Percentiles rank a stretch among this genome's conserved stretches.
Evolutionary conservation across 2,329 filamentous ascomycete species (phyloP).

Genomic region (Penicillium brevicompactum): DNA sequence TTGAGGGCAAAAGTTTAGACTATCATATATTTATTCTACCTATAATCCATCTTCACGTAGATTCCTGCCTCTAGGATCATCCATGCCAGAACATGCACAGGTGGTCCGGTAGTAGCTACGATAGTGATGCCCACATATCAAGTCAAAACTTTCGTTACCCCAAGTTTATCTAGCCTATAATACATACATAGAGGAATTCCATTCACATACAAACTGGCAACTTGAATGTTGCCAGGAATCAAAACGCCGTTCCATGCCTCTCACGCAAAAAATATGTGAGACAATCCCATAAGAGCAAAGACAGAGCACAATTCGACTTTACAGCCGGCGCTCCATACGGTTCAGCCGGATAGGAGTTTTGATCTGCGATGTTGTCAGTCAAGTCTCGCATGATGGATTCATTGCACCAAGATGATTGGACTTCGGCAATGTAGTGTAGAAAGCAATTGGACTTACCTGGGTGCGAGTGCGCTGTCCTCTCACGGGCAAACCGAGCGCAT

Average conservation of each 20-base stretch:
- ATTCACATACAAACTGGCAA: conserved; percentile 22
- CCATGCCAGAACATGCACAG: not conserved
- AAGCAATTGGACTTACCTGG: conserved; percentile 55
- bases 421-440: not conserved
- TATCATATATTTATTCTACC: conserved; percentile 9
- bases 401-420: not conserved
- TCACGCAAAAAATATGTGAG: conserved; percentile 19
- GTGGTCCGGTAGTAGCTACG: not conserved
- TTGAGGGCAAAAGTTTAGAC: conserved; percentile 35
- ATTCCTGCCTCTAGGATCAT: conserved; percentile 4
- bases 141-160: conserved; percentile 3
- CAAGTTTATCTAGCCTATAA: conserved; percentile 20
- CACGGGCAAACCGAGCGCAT: conserved; percentile 90
- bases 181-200: conserved; percentile 21
- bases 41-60: conserved; percentile 2
- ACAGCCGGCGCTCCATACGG: conserved; percentile 56
- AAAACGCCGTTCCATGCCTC: conserved; percentile 32
- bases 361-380: conserved; percentile 48
- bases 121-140: not conserved
- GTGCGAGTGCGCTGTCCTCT: conserved; percentile 85
- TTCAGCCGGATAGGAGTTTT: conserved; percentile 62
- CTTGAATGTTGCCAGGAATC: conserved; percentile 17
- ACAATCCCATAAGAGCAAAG: conserved; percentile 23
- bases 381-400: not conserved
- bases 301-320: conserved; percentile 15